Evolutionary conservation across 257 asterid species (phyloP).

Genomic region (Catharanthus roseus): DNA sequence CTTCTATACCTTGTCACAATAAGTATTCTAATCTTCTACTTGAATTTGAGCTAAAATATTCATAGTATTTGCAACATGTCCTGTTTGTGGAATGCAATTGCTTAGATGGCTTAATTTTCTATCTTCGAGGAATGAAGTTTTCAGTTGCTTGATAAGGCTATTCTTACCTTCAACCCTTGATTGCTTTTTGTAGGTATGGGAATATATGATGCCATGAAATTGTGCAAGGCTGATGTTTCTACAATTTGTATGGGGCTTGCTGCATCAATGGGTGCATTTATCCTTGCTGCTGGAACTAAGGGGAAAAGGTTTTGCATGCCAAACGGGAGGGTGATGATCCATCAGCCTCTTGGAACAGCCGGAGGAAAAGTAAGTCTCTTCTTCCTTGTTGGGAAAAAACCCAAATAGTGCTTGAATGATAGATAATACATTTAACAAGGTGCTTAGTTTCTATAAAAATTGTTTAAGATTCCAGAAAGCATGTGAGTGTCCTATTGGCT

Average conservation of each 20-base stretch:
- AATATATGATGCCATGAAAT: conserved; percentile 94
- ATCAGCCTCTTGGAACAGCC: conserved; percentile 80
- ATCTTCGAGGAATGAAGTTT: neutral
- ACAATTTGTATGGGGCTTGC: conserved; percentile 93
- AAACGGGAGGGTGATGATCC: conserved; percentile 94
- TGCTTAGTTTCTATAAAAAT: neutral
- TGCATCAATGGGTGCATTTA: conserved; percentile 94
- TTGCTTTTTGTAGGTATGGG: conserved; percentile 69
- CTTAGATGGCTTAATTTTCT: neutral
- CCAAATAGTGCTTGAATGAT: neutral
- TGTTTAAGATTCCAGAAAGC: neutral
- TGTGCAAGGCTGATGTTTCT: conserved; percentile 95
- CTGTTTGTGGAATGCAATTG: neutral
- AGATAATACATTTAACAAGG: neutral
- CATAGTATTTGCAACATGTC: neutral
- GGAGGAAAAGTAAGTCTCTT: conserved; percentile 57
- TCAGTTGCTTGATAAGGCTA: neutral
- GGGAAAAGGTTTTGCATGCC: conserved; percentile 99
- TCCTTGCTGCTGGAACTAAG: conserved; percentile 80
- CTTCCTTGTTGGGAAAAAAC: neutral
- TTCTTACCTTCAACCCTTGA: conserved; percentile 1
- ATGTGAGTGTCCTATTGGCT: neutral
- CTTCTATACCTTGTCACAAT: neutral
- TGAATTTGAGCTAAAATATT: neutral
- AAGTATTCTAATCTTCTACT: neutral